Conservation (phyloP, 1,284 basidiomycete species). For the Irpex rosettiformis region DNA sequence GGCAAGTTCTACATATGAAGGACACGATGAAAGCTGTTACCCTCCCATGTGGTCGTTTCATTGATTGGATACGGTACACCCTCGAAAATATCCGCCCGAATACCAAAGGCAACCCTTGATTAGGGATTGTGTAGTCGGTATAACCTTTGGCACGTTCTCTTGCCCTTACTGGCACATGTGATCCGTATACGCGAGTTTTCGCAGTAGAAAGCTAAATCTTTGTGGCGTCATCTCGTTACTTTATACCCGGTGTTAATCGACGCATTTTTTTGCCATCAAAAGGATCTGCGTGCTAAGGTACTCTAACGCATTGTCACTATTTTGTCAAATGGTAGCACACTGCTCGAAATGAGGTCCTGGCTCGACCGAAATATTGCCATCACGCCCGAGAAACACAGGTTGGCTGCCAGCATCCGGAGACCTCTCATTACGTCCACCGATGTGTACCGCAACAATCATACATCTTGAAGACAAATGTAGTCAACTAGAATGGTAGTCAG, state of each 20-base stretch:
- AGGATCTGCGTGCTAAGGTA: background rate
- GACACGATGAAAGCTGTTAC: background rate
- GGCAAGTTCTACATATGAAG: background rate
- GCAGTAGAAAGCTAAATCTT: background rate
- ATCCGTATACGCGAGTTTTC: background rate
- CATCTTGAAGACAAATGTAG: background rate
- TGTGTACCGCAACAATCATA: background rate
- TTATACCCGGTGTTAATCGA: background rate
- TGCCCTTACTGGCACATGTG: background rate
- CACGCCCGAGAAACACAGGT: background rate
- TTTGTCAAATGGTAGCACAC: background rate
- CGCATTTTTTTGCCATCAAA: background rate
- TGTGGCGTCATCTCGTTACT: background rate
- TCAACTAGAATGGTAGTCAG: no score
- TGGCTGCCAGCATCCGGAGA: background rate
- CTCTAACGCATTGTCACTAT: background rate
- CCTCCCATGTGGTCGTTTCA: background rate
- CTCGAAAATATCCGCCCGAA: background rate
- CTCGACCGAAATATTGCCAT: background rate
- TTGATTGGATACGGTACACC: background rate
- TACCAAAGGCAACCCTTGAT: background rate
- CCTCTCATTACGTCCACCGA: background rate
- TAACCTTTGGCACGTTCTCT: background rate
- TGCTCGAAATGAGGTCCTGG: background rate
- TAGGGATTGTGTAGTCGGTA: background rate